A percentile compares a stretch with the other conserved stretches of the same genome.
Conservation (phyloP, 2,329 filamentous ascomycete genomes). For the Fusarium virguliforme region DNA sequence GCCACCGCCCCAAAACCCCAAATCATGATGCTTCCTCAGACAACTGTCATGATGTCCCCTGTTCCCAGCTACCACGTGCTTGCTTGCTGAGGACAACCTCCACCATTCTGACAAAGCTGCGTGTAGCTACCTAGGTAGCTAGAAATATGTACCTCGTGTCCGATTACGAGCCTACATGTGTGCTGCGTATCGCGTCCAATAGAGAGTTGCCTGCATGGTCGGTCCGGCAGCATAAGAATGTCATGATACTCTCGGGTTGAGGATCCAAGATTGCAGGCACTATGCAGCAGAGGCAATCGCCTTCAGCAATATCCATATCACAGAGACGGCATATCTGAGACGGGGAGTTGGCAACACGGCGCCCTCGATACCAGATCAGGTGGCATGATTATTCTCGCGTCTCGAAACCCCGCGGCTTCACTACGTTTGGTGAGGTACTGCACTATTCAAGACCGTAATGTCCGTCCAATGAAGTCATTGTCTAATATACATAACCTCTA, state of each 20-base stretch:
- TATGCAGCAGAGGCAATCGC: conserved; percentile 1
- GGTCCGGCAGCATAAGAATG: background rate
- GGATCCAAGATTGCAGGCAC: conserved; percentile 5
- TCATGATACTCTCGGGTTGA: background rate
- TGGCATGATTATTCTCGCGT: background rate
- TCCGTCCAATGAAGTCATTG: background rate
- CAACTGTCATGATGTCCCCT: conserved; percentile 27
- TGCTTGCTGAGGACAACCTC: conserved; percentile 9
- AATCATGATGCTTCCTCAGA: background rate
- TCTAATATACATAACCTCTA: conserved; percentile 17
- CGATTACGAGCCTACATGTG: conserved; percentile 4
- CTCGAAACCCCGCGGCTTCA: background rate
- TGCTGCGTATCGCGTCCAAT: background rate
- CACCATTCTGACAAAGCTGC: conserved; percentile 17
- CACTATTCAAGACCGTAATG: background rate
- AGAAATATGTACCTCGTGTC: conserved; percentile 13
- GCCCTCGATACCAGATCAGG: background rate
- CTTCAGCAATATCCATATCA: background rate
- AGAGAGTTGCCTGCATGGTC: background rate
- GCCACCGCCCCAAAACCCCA: conserved; percentile 15
- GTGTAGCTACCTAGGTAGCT: conserved; percentile 19
- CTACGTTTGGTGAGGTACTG: background rate
- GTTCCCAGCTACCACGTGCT: conserved; percentile 44
- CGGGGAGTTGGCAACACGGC: background rate
- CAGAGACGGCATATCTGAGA: background rate